These are phyloP conservation scores for Saturnispora quitensis DNA, from an alignment of 805 yeast species.

Conservation along the genomic window DNA sequence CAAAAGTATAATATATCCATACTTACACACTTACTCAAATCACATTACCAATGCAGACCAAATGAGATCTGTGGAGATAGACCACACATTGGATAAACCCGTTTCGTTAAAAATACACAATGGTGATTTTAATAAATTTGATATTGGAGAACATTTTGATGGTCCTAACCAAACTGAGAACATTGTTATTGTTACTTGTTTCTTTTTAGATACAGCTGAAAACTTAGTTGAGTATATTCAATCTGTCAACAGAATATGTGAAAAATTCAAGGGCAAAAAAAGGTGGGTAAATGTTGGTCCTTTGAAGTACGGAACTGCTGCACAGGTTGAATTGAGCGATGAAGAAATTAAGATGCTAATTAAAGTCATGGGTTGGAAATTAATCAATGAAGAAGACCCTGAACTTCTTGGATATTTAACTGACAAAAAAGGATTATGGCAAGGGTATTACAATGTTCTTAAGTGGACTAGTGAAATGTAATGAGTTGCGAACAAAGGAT, in stretches of 20 bases:
- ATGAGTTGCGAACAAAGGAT: not conserved
- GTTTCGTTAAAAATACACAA: slow-evolving; percentile 37
- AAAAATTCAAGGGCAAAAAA: slow-evolving; percentile 28
- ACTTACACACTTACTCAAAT: slow-evolving; percentile 60
- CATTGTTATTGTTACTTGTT: slow-evolving; percentile 56
- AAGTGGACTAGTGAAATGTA: slow-evolving; percentile 38
- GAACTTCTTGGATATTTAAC: slow-evolving; percentile 55
- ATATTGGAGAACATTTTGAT: slow-evolving; percentile 19
- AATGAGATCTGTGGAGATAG: slow-evolving; percentile 32
- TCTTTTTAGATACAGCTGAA: slow-evolving; percentile 89
- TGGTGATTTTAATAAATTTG: slow-evolving; percentile 58
- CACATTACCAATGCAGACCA: slow-evolving; percentile 44
- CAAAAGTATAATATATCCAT: slow-evolving; percentile 33
- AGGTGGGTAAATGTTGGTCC: slow-evolving; percentile 93
- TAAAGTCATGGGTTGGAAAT: slow-evolving; percentile 54
- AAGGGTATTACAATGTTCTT: slow-evolving; percentile 63
- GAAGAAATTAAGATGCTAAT: slow-evolving; percentile 59
- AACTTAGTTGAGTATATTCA: slow-evolving; percentile 70
- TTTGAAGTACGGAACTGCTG: slow-evolving; percentile 80
- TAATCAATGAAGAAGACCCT: slow-evolving; percentile 29
- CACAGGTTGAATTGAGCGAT: slow-evolving; percentile 61
- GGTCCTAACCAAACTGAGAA: slow-evolving; percentile 26
- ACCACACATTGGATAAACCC: slow-evolving; percentile 32
- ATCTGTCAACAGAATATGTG: slow-evolving; percentile 40
- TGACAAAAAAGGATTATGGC: slow-evolving; percentile 59